Conservation (phyloP, 2,329 filamentous ascomycete genomes). For the Xylariaceae sp. region DNA sequence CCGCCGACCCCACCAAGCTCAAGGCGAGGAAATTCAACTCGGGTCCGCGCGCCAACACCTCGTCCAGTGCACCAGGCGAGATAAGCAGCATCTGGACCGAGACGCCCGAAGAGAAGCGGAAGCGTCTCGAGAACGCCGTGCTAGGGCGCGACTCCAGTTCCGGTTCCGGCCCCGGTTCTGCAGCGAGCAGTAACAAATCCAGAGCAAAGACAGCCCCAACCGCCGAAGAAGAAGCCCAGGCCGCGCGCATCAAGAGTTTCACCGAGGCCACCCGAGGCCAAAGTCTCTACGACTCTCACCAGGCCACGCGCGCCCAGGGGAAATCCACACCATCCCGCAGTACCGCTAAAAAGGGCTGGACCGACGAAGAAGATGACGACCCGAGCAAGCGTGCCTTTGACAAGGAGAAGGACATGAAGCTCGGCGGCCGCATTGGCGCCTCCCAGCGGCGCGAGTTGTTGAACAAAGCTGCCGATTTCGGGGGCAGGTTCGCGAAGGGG, state of each 20-base stretch:
- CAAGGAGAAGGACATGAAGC: constrained; percentile 87
- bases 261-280: constrained; percentile 53
- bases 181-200: background rate
- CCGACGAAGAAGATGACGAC: constrained; percentile 73
- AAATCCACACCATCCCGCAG: constrained; percentile 9
- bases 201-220: too few species aligned
- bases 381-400: constrained; percentile 87
- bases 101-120: constrained; percentile 81
- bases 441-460: constrained; percentile 75
- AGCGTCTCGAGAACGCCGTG: constrained; percentile 74
- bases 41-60: constrained; percentile 38
- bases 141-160: constrained; percentile 58
- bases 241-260: constrained; percentile 43
- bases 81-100: constrained; percentile 82
- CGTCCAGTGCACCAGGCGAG: constrained; percentile 37
- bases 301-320: constrained; percentile 31
- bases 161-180: constrained; percentile 24
- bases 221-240: constrained; percentile 53
- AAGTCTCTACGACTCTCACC: constrained; percentile 59
- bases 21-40: constrained; percentile 80
- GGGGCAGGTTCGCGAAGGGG: constrained; percentile 77
- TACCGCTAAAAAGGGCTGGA: constrained; percentile 24
- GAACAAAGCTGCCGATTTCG: constrained; percentile 75
- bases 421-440: constrained; percentile 66
- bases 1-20: constrained; percentile 77